These are phyloP conservation scores for Trametes villosa DNA, from an alignment of 768 basidiomycete genomes.

Conservation along the genomic window DNA sequence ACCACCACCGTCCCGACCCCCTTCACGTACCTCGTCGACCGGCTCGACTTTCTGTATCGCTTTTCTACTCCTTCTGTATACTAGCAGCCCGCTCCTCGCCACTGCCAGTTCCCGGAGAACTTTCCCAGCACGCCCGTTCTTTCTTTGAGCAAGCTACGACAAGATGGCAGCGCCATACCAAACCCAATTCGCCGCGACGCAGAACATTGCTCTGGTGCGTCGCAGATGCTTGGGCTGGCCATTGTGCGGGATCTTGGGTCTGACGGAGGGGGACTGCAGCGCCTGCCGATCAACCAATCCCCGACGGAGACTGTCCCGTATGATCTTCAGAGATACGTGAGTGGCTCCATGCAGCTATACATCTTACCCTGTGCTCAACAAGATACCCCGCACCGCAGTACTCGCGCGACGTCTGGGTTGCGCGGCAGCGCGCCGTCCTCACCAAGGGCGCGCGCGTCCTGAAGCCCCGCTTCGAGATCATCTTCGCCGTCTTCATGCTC, in stretches of 20 bases:
- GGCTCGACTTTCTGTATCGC: slow-evolving; percentile 31
- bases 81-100: slow-evolving; percentile 18
- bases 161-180: slow-evolving; percentile 21
- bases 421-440: slow-evolving; percentile 44
- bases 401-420: slow-evolving; percentile 47
- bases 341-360: slow-evolving; percentile 1
- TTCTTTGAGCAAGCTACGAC: slow-evolving; percentile 1
- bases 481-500: slow-evolving; percentile 44
- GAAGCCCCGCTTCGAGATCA: slow-evolving; percentile 49
- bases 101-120: slow-evolving; percentile 18
- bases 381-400: slow-evolving; percentile 40
- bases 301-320: slow-evolving; percentile 30
- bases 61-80: slow-evolving; percentile 22
- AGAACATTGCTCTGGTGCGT: slow-evolving; percentile 22
- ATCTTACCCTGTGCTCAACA: not conserved
- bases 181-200: slow-evolving; percentile 9
- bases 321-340: slow-evolving; percentile 42
- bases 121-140: not conserved
- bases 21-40: slow-evolving; percentile 28
- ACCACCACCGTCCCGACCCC: slow-evolving; percentile 17
- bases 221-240: no score
- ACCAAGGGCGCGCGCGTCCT: slow-evolving; percentile 44
- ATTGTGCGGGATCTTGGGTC: not conserved
- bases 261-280: slow-evolving; percentile 11
- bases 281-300: slow-evolving; percentile 21